Base-by-base conservation (phyloP, 2,329 filamentous ascomycete genomes). In the Xylogone sp. region DNA sequence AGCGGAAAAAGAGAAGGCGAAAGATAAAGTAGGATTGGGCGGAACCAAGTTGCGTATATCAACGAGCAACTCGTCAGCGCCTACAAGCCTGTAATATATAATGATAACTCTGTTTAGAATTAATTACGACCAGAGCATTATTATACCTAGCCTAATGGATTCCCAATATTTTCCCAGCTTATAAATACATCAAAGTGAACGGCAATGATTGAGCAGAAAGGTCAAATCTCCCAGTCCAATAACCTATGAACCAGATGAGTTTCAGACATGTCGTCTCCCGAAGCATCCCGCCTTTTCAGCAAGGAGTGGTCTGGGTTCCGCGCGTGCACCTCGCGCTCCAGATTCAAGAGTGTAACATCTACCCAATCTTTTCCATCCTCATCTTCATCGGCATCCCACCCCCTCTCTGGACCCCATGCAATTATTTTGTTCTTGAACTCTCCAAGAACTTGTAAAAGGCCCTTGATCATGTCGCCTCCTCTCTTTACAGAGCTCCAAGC, bases 351-450 rank as follows among this genome's bases (percentile, higher is more conserved):
- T 39, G 34, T 39, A 39, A 39, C 34, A 18, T 39, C 34, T 16
- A 39, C 8, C 34, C 34, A 39, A 39, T 39, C 34, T 39, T 39
- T 39, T 16, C 34, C 45, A 47, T 78, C 72, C 0, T 71, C 69
- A 6, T 78, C 72, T 0, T 71, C 69, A 6, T 74, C 74, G 47
- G 83, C 75, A 0, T 75, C 79, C 87, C 86, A 90, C 2, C 83
- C 83, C 53, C 84, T 73, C 59, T 83, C 75, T 0, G 83, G 79
- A 0, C 87, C 87, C 85, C 86, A 92, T 18, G 71, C 70, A n/a
- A 90, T 74, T 42, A 67, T 68, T 56, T 79, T 77, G 21, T 76
- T 69, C 34, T 39, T 16, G 18, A 75, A 71, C 7, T 73, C 67
- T 9, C 68, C 70, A 1, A 76, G 75, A 3, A 79, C 74, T 1